Percentiles rank a stretch among this genome's conserved stretches.
phyloP scores from a whole-genome alignment of 495 filamentous ascomycete species.

The Aspergillus incahuasiensis region DNA sequence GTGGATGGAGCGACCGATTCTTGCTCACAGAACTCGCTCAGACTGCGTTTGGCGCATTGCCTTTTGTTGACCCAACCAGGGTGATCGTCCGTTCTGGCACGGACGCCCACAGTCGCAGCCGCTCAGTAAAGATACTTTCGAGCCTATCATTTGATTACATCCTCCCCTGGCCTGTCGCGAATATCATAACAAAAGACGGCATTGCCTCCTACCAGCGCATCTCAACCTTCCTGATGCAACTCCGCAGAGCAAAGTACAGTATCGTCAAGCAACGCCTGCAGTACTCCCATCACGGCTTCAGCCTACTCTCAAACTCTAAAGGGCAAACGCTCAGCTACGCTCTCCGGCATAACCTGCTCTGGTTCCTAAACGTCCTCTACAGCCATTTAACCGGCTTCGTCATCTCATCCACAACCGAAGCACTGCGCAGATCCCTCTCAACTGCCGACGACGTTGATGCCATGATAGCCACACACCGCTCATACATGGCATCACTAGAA shows the following conservation, averaged over 20 bases:
- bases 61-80: constrained; percentile 52
- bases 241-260: constrained; percentile 64
- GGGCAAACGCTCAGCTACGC: constrained; percentile 51
- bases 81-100: constrained; percentile 48
- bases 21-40: constrained; percentile 75
- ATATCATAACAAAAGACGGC: constrained; percentile 62
- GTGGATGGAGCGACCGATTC: constrained; percentile 77
- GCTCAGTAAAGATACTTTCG: constrained; percentile 49
- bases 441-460: constrained; percentile 70
- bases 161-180: constrained; percentile 82
- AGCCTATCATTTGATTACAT: constrained; percentile 56
- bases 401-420: constrained; percentile 50
- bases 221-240: constrained; percentile 72
- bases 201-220: constrained; percentile 62
- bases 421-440: constrained; percentile 50
- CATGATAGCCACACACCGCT: constrained; percentile 67
- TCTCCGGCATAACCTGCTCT: constrained; percentile 69
- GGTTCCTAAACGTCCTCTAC: constrained; percentile 71
- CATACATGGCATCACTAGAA: constrained; percentile 56
- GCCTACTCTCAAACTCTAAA: constrained; percentile 10
- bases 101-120: constrained; percentile 16
- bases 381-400: constrained; percentile 72
- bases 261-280: constrained; percentile 55
- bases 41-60: constrained; percentile 52
- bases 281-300: constrained; percentile 16